Base-by-base conservation (phyloP, 2,329 filamentous ascomycete species). In the Conoideocrella luteorostrata region DNA sequence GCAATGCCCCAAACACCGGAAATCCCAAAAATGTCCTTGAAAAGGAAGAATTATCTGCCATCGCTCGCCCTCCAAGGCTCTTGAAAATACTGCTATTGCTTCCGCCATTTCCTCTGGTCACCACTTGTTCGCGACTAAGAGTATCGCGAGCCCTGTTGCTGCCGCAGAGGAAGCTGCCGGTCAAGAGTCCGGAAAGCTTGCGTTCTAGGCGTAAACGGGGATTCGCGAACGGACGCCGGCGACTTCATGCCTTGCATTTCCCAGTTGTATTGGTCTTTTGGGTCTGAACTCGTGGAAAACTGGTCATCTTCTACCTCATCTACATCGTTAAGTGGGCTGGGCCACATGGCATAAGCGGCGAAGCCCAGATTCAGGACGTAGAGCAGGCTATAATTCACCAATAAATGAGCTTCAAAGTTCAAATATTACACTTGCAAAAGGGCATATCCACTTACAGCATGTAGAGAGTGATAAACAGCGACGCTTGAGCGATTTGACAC, bases 401-500 rank as follows among this genome's bases (percentile, higher is more conserved):
- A 23, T 9, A 23, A 28, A 29, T 32, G 22, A 44, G 46, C 17
- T 34, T 47, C 33, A 17, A 44, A 13, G 26, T 12, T 18, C 11
- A 30, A 32, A 30, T n/a, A 12, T 18, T 23, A 15, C 30, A 3
- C 15, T 12, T 24, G 24, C 9, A 21, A 21, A 21, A 36, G 12
- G 7, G 44, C 36, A 30, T n/a, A 34, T n/a, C 7, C 7, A 75
- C 80, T 67, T 71, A 86, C 82, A 86, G 68, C 77, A 88, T 80
- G 51, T 82, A 69, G 12, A 82, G 63, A 1, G 80, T 80, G 17
- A 78, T 70, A 12, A 75, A 83, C 53, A 88, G 84, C 12, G 74
- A 71, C 41, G 72, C 77, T 60, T 88, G 84, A 6, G 86, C 84
- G 59, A 86, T 73, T 56, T 71, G 64, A 61, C 86, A 91, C 54